Percentiles rank a stretch among this genome's conserved stretches.
Evolutionary conservation across 108 stramenopile genomes (phyloP).

Genomic region (Nannochloropsis oceanica): DNA sequence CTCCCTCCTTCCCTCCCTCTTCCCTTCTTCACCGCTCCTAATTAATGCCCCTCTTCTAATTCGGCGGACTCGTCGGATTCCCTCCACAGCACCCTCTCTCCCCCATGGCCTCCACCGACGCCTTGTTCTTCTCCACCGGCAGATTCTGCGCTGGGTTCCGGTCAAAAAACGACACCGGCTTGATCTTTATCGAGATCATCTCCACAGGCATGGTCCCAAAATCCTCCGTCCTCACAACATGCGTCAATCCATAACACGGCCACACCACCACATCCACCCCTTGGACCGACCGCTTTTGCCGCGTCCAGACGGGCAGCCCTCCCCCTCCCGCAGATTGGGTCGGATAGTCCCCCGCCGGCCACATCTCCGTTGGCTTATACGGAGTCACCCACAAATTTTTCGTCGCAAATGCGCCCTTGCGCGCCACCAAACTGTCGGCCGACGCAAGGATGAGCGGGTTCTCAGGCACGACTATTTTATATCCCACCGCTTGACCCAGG

Average conservation of each 20-base stretch:
- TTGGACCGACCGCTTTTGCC: conserved; percentile 29
- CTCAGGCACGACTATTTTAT: neutral
- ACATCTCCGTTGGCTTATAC: conserved; percentile 35
- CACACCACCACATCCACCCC: conserved; percentile 47
- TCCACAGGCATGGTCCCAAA: conserved; percentile 46
- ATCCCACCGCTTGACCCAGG: neutral
- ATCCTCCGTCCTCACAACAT: conserved; percentile 46
- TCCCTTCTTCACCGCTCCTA: no score
- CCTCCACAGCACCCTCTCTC: neutral
- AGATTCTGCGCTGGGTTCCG: conserved; percentile 23
- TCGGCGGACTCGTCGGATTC: neutral
- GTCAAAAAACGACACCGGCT: conserved; percentile 34
- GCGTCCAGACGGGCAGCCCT: conserved; percentile 43
- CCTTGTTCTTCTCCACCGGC: conserved; percentile 29
- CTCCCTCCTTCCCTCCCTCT: no score
- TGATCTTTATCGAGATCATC: conserved; percentile 41
- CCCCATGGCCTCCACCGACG: neutral
- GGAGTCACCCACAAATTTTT: conserved; percentile 49
- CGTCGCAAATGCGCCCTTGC: conserved; percentile 42
- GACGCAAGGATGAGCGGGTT: conserved; percentile 33
- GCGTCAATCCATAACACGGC: conserved; percentile 49
- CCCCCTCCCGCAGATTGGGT: conserved; percentile 34
- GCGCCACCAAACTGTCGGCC: conserved; percentile 22
- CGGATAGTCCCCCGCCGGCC: conserved; percentile 48
- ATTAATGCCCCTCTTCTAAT: neutral